Conservation (phyloP, 1,284 basidiomycete species). For the Testicularia cyperi region DNA sequence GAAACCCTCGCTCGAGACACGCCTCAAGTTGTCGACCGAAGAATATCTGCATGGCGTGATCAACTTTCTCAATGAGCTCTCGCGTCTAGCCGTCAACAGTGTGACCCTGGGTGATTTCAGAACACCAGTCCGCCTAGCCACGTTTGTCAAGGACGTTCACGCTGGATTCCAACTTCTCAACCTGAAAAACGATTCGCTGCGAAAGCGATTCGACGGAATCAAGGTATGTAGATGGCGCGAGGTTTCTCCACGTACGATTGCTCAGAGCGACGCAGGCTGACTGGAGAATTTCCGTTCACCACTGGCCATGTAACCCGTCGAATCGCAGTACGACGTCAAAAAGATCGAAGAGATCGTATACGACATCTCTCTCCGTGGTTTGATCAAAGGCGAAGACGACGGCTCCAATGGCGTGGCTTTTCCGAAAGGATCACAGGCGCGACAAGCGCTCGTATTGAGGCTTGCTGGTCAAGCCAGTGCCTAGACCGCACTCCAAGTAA, state of each 20-base stretch:
- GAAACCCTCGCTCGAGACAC: background rate
- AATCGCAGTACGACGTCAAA: conserved; percentile 57
- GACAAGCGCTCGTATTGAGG: background rate
- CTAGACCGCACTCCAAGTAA: too few species aligned
- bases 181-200: conserved; percentile 55
- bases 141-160: conserved; percentile 55
- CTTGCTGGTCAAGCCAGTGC: too few species aligned
- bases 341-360: conserved; percentile 58
- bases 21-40: conserved; percentile 41
- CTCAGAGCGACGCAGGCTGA: too few species aligned
- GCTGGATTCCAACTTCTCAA: conserved; percentile 56
- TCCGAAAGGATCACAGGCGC: background rate
- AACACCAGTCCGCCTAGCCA: conserved; percentile 44
- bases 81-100: conserved; percentile 36
- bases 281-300: conserved; percentile 1
- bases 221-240: conserved; percentile 52
- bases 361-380: conserved; percentile 49
- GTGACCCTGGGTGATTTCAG: conserved; percentile 48
- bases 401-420: conserved; percentile 15
- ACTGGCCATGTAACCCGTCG: background rate
- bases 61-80: conserved; percentile 50
- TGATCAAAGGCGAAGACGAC: conserved; percentile 12
- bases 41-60: conserved; percentile 55
- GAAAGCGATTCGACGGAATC: conserved; percentile 56
- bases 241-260: too few species aligned